Percentiles rank a stretch among this genome's conserved stretches.
Evolutionary conservation across 495 filamentous ascomycete species (phyloP).

Genomic region (Physcia stellaris): DNA sequence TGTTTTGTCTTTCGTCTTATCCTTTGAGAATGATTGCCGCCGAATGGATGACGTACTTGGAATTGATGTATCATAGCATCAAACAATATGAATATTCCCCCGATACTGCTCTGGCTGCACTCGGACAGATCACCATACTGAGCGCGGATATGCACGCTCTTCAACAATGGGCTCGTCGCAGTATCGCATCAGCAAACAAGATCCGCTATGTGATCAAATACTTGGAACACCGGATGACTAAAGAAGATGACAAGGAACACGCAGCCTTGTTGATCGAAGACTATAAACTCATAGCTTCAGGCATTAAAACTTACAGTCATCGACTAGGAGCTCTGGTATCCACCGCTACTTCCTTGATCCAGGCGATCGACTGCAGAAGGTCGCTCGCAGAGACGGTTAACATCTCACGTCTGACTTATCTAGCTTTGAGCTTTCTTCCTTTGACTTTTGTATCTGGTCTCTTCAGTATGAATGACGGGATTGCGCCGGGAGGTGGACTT

Average conservation of each 20-base stretch:
- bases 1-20: constrained; percentile 10
- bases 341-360: background rate
- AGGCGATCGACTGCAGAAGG: background rate
- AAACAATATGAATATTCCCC: constrained; percentile 12
- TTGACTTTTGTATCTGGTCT: constrained; percentile 2
- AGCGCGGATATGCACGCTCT: constrained; percentile 1
- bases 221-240: background rate
- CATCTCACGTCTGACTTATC: constrained; percentile 5
- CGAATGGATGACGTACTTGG: constrained; percentile 10
- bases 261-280: background rate
- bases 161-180: constrained; percentile 3
- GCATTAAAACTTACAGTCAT: background rate
- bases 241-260: background rate
- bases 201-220: background rate
- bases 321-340: background rate
- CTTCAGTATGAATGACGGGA: constrained; percentile 1
- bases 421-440: constrained; percentile 2
- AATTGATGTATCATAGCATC: constrained; percentile 10
- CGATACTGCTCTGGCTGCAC: background rate
- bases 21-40: constrained; percentile 12
- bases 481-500: background rate
- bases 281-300: background rate
- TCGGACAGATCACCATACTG: background rate
- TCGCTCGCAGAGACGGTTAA: constrained; percentile 1
- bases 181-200: background rate